These are phyloP conservation scores for Setaria italica DNA, from an alignment of 202 grass and related monocot species.

Conservation along the genomic window DNA sequence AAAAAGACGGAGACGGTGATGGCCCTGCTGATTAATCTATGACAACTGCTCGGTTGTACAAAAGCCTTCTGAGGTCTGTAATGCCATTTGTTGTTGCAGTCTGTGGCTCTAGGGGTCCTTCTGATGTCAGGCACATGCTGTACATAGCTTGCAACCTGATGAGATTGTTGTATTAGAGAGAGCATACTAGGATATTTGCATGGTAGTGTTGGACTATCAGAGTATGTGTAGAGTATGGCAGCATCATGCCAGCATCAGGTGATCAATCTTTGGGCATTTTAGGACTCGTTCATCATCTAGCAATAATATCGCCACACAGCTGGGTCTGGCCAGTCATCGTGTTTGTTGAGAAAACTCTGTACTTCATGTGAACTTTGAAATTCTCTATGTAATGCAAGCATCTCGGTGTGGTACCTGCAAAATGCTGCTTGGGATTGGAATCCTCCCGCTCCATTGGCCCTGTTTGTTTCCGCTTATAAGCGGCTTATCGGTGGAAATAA, in stretches of 20 bases:
- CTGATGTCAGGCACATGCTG: constrained; percentile 50
- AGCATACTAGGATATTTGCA: constrained; percentile 36
- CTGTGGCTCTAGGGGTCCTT: constrained; percentile 2
- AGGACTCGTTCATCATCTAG: constrained; percentile 12
- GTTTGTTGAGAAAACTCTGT: constrained; percentile 34
- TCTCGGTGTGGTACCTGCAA: constrained; percentile 32
- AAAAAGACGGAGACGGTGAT: constrained; percentile 75
- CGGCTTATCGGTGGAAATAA: no score
- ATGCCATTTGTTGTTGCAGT: constrained; percentile 45
- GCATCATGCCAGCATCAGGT: constrained; percentile 32
- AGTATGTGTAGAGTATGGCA: constrained; percentile 40
- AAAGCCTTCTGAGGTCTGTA: constrained; percentile 52
- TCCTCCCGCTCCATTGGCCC: no score
- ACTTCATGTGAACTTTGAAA: constrained; percentile 19
- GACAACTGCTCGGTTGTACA: constrained; percentile 43
- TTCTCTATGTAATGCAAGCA: constrained; percentile 12
- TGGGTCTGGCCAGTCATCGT: neutral
- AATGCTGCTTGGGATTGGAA: neutral
- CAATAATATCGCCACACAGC: constrained; percentile 42
- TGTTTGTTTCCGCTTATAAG: no score
- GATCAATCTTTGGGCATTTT: constrained; percentile 37
- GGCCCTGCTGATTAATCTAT: constrained; percentile 16
- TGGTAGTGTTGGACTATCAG: constrained; percentile 27
- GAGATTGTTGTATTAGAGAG: constrained; percentile 63
- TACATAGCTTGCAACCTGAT: constrained; percentile 58